Evolutionary conservation across 2,329 filamentous ascomycete species (phyloP), one percentile per base, ranked within the genome.

Genomic region (Neonectria faginata): DNA sequence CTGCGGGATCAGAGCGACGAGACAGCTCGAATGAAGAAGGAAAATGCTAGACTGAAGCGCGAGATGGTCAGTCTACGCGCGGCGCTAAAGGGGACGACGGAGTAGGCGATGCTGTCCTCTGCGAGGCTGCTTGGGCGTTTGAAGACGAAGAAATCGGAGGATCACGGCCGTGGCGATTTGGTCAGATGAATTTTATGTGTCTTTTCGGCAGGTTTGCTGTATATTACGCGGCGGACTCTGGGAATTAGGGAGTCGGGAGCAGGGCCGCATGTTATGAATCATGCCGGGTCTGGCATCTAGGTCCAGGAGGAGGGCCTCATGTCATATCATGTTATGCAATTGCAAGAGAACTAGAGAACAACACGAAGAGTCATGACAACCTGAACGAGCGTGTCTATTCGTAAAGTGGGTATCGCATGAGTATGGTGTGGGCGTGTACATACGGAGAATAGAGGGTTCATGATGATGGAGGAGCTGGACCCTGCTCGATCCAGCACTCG

Each of bases 21-120:
- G 79, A 87, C 89, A 61, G 89, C 88, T 27, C 86, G 89, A 70
- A 79, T 94, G 68, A 93, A 93, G 81, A 94, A 92, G 80, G 95
- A 98, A 78, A 97, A 97, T 76, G 88, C 90, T 60, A 85, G 92
- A 67, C 79, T 97, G 73, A 94, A 91, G 82, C 86, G 94, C 72
- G 94, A 97, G 82, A 89, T 94, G 74, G 87, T 91, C 36, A 93
- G 92, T 56, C 80, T 92, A 71, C 83, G 87, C 73, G 83, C 88
- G 52, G 74, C 86, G 68, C 73, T 88, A 61, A 87, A 84, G 77
- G 82, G 80, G 31, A 77, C 74, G 27, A 79, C 74, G 41, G 77
- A 79, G 60, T 78, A 77, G 73, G 70, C 66, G 65, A 67, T 67
- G 67, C 62, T 72, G 68, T 70, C 64, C 64, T 71, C 67, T 50